Evolutionary conservation across 768 basidiomycete genomes (phyloP), one percentile per base, ranked within the genome.

Genomic region (Leccinellum luteum): DNA sequence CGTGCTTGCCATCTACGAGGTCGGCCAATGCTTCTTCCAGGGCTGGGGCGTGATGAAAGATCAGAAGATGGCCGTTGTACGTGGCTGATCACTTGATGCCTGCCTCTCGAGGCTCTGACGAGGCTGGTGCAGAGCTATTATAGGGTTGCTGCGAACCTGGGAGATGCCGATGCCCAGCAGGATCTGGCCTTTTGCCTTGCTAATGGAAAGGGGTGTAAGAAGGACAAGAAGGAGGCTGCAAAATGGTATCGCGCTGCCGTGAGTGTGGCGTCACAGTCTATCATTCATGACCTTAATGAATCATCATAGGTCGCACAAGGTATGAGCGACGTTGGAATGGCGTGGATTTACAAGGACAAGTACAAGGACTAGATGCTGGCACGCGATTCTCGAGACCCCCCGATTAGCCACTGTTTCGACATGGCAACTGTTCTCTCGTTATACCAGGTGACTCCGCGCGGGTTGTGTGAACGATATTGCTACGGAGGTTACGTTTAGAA

Each of bases 341-440:
- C 90, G 2, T 94, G 92, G 92, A 93, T 94, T 60, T 91, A 90
- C 77, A 95, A 95, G 72, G 85, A 90, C 66, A 94, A 94, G 73
- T 93, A 74, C 38, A 69, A 61, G 51, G 59, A 67, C 50, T 72
- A 63, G 59, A 38, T 28, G 52, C 38, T 19, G 47, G 8, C 21
- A 3, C 35, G 28, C 23, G 14, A 21, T n/a, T 28, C 27, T 43
- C 28, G 44, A 27, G 43, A 55, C 34, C 8, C 48, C 15, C 41
- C 30, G 44, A 52, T 32, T n/a, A 27, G 52, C 17, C 12, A 38
- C 56, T 49, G 54, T 50, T 43, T 19, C 21, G 15, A 43, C 48
- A 49, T 57, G 50, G 23, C 23, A 25, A 43, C 23, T 32, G 53
- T 59, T 55, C 31, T 45, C 54, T 49, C 28, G 43, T 27, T 27